Base-by-base conservation (phyloP, 768 basidiomycete genomes). In the Tulasnella sp. region DNA sequence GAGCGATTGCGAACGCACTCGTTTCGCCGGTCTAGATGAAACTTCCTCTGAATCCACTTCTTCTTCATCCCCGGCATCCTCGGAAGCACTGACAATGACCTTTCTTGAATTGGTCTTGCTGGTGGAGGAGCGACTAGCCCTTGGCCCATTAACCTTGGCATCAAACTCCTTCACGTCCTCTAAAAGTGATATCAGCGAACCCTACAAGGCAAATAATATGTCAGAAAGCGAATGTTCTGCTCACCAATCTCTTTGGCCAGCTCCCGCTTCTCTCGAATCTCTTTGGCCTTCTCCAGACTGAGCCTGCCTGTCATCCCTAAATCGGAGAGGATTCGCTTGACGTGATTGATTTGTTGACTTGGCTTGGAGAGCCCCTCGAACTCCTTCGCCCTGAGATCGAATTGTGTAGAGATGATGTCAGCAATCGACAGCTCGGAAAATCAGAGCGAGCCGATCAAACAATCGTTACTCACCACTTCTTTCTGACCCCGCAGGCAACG, bases 301-400 rank as follows among this genome's bases (percentile, higher is more conserved):
- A 83, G 73, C 22, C 84, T 78, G 1, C 87, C 86, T 0, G 74
- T 79, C 88, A 92, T 93, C 0, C 90, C 90, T 29, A 92, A 74
- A 3, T 83, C 84, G 24, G 73, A 66, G 7, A 92, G 74, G 11
- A 85, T 82, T 59, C 77, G 73, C 58, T 78, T 81, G 31, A 91
- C 74, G 42, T 78, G 80, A 52, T 72, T 71, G 30, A 89, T 83
- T 65, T 90, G 86, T 49, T 81, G 77, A 1, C 74, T 74, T 0
- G 82, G 75, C 8, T 72, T 74, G 44, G 79, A 76, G 41, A 80
- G 66, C 57, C 75, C 82, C 64, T 80, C 71, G 64, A 90, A 84
- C 58, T 87, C 78, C 66, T 80, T 87, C 34, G 61, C 45, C 66
- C 66, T 66, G n/a, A 2, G 38, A 49, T 9, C n/a, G 12, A 4